A percentile compares a stretch with the other conserved stretches of the same genome.
phyloP scores from a whole-genome alignment of 23 red algal species.

The Gracilaria domingensis region DNA sequence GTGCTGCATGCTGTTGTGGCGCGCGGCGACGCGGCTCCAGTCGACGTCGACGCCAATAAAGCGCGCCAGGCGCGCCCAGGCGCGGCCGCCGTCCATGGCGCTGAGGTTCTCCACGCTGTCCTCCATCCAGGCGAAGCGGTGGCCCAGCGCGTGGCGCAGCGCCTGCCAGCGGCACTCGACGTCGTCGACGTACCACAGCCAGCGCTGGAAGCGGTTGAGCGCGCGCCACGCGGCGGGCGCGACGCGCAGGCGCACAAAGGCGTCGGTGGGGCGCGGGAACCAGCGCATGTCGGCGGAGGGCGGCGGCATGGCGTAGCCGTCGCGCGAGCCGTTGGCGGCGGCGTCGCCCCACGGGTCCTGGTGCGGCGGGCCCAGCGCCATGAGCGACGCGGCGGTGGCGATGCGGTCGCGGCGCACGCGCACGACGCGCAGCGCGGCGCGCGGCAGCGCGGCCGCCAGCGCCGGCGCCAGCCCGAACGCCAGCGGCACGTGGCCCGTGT shows the following conservation, averaged over 20 bases:
- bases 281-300: conserved; percentile 35
- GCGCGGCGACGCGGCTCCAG: not conserved
- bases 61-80: conserved; percentile 50
- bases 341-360: conserved; percentile 73
- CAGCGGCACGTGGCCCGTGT: conserved; percentile 77
- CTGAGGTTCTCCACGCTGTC: conserved; percentile 44
- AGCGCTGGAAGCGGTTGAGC: conserved; percentile 78
- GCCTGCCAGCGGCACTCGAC: conserved; percentile 78
- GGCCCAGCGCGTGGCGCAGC: not conserved
- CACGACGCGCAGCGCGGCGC: conserved; percentile 43
- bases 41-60: conserved; percentile 61
- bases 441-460: conserved; percentile 35
- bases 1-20: conserved; percentile 68
- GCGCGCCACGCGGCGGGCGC: conserved; percentile 30
- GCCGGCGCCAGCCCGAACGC: conserved; percentile 63
- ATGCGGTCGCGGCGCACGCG: conserved; percentile 69
- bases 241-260: conserved; percentile 38
- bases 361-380: conserved; percentile 76
- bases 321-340: no score
- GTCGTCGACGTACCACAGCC: conserved; percentile 88
- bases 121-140: conserved; percentile 54
- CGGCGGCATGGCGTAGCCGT: not conserved
- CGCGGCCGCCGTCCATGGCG: conserved; percentile 36
- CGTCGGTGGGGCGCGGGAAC: conserved; percentile 56
- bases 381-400: conserved; percentile 64